A percentile compares a stretch with the other conserved stretches of the same genome.
phyloP scores from a whole-genome alignment of 1,139 yeast species.

The Keqinozyma sinolaborantium region DNA sequence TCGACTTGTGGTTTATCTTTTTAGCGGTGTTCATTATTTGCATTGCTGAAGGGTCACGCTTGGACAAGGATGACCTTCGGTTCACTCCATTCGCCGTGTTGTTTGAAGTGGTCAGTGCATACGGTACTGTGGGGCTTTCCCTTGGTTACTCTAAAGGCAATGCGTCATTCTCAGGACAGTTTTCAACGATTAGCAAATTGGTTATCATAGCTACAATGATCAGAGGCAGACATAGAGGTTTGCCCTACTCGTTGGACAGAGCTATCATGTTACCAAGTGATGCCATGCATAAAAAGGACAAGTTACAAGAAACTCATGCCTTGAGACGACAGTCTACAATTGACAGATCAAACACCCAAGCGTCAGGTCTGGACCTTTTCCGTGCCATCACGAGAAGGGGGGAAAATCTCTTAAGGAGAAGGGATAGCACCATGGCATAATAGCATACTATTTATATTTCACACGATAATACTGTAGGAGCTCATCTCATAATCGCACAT shows the following conservation, averaged over 20 bases:
- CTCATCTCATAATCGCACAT: slow-evolving; percentile 9
- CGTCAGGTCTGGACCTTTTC: slow-evolving; percentile 8
- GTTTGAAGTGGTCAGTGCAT: slow-evolving; percentile 91
- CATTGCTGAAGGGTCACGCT: slow-evolving; percentile 71
- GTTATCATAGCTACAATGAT: slow-evolving; percentile 87
- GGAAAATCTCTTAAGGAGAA: slow-evolving; percentile 8
- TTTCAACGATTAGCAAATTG: slow-evolving; percentile 71
- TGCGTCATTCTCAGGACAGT: slow-evolving; percentile 71
- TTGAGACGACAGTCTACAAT: slow-evolving; percentile 29
- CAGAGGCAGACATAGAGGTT: slow-evolving; percentile 95
- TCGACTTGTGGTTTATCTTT: slow-evolving; percentile 92
- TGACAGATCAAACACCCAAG: slow-evolving; percentile 20
- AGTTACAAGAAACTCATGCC: slow-evolving; percentile 59
- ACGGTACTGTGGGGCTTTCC: slow-evolving; percentile 92
- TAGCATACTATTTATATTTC: too few relatives aligned
- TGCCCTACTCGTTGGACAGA: slow-evolving; percentile 90
- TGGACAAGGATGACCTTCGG: slow-evolving; percentile 42
- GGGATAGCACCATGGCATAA: slow-evolving; percentile 3
- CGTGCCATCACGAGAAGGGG: slow-evolving; percentile 12
- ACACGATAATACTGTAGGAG: too few relatives aligned
- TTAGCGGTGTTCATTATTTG: slow-evolving; percentile 83
- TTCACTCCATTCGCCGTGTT: slow-evolving; percentile 71
- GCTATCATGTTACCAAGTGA: slow-evolving; percentile 87
- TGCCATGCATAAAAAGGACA: slow-evolving; percentile 64
- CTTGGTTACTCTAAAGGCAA: slow-evolving; percentile 70